Evolutionary conservation across 2,329 filamentous ascomycete species (phyloP).

Genomic region (Aspergillus sergii): DNA sequence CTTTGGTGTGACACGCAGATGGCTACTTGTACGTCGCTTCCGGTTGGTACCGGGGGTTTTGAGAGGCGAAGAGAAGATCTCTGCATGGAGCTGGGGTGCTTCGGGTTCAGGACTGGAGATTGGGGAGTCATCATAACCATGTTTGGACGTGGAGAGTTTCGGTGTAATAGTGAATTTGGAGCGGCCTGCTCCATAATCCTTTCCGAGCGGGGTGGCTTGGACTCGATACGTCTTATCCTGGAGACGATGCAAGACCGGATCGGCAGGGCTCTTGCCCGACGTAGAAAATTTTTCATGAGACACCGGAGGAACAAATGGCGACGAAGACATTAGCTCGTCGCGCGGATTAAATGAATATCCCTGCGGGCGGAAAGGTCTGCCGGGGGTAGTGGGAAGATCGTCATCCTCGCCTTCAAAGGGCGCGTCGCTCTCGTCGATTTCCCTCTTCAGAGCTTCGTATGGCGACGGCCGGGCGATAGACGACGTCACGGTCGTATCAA

Average conservation of each 20-base stretch:
- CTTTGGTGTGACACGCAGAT: slow-evolving; percentile 56
- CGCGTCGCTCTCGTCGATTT: slow-evolving; percentile 40
- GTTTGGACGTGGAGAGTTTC: slow-evolving; percentile 30
- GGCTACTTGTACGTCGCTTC: slow-evolving; percentile 45
- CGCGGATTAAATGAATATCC: slow-evolving; percentile 48
- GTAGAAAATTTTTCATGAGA: slow-evolving; percentile 46
- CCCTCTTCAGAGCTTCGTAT: slow-evolving; percentile 59
- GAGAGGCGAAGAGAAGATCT: slow-evolving; percentile 79
- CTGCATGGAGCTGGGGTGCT: slow-evolving; percentile 79
- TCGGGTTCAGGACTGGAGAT: slow-evolving; percentile 76
- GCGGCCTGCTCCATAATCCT: slow-evolving; percentile 35
- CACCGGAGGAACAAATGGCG: slow-evolving; percentile 57
- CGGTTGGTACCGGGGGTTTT: slow-evolving; percentile 49
- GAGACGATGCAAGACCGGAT: slow-evolving; percentile 86
- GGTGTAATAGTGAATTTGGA: slow-evolving; percentile 39
- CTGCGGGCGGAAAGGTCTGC: slow-evolving; percentile 28
- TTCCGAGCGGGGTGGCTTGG: slow-evolving; percentile 82
- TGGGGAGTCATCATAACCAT: slow-evolving; percentile 51
- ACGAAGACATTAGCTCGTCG: slow-evolving; percentile 62
- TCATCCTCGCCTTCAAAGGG: slow-evolving; percentile 39
- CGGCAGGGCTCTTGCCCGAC: slow-evolving; percentile 47
- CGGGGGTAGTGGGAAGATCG: slow-evolving; percentile 41
- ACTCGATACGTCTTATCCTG: slow-evolving; percentile 94
- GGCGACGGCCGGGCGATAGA: slow-evolving; percentile 68
- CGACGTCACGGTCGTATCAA: slow-evolving; percentile 44